phyloP scores from a whole-genome alignment of 2,329 filamentous ascomycete genomes.

The Hymenoscyphus repandus region DNA sequence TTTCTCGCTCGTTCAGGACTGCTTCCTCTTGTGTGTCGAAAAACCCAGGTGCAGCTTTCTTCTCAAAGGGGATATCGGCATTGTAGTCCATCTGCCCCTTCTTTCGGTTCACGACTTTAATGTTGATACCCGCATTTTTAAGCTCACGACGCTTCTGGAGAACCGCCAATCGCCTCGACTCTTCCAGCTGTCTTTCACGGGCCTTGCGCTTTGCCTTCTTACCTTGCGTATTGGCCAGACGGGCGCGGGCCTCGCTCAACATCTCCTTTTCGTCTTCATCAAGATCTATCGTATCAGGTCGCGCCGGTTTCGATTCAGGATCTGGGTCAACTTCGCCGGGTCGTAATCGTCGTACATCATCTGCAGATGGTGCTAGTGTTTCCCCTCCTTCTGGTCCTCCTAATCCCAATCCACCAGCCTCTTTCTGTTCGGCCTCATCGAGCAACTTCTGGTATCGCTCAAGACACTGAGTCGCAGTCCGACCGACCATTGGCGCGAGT shows the following conservation, averaged over 20 bases:
- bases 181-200: slow-evolving; percentile 88
- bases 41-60: slow-evolving; percentile 80
- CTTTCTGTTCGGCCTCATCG: slow-evolving; percentile 89
- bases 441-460: slow-evolving; percentile 95
- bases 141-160: slow-evolving; percentile 94
- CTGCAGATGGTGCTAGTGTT: slow-evolving; percentile 79
- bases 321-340: slow-evolving; percentile 97
- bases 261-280: slow-evolving; percentile 99
- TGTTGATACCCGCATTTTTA: slow-evolving; percentile 96
- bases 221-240: slow-evolving; percentile 94
- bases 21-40: slow-evolving; percentile 88
- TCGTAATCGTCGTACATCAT: slow-evolving; percentile 82
- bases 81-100: slow-evolving; percentile 99
- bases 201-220: slow-evolving; percentile 99
- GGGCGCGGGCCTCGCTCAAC: slow-evolving; percentile 93
- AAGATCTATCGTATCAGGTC: slow-evolving; percentile 94
- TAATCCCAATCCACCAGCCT: slow-evolving; percentile 74
- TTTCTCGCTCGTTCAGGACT: slow-evolving; percentile 73
- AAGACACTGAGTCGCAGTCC: slow-evolving; percentile 93
- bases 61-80: slow-evolving; percentile 97
- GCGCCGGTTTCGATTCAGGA: slow-evolving; percentile 90
- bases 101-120: slow-evolving; percentile 88
- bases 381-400: slow-evolving; percentile 84
- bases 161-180: slow-evolving; percentile 82
- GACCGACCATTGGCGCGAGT: slow-evolving; percentile 92